Evolutionary conservation across 2,329 filamentous ascomycete species (phyloP).

Genomic region (Volutella citrinella): DNA sequence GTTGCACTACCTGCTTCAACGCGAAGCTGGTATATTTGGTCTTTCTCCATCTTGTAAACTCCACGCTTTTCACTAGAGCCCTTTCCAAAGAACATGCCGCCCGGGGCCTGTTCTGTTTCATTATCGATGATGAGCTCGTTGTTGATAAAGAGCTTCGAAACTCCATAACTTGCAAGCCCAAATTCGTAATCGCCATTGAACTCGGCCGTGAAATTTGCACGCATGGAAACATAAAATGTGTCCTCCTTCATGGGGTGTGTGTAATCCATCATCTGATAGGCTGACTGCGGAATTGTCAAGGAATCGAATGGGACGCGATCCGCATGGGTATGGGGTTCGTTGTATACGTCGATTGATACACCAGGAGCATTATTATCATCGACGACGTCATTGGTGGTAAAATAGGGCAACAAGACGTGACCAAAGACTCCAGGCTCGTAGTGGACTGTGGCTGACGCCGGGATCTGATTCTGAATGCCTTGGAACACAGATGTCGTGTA

Average conservation of each 20-base stretch:
- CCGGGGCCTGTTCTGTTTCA: slow-evolving; percentile 25
- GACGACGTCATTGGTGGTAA: slow-evolving; percentile 5
- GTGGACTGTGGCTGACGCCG: not conserved
- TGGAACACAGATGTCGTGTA: slow-evolving; percentile 30
- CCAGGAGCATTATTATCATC: slow-evolving; percentile 1
- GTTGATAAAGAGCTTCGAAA: slow-evolving; percentile 30
- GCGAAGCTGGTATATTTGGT: slow-evolving; percentile 7
- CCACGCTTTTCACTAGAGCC: slow-evolving; percentile 31
- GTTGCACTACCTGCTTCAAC: slow-evolving; percentile 12
- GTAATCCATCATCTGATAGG: slow-evolving; percentile 26
- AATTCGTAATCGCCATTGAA: slow-evolving; percentile 26
- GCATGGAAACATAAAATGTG: slow-evolving; percentile 21
- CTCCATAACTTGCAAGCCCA: slow-evolving; percentile 30
- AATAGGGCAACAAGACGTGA: slow-evolving; percentile 8
- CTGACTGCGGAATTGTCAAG: slow-evolving; percentile 19
- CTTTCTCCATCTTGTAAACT: slow-evolving; percentile 1
- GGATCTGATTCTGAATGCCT: slow-evolving; percentile 20
- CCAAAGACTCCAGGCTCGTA: slow-evolving; percentile 14
- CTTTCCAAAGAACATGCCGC: slow-evolving; percentile 34
- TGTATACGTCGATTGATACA: slow-evolving; percentile 9
- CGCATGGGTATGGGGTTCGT: slow-evolving; percentile 6
- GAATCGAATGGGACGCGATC: slow-evolving; percentile 16
- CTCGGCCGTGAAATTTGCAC: slow-evolving; percentile 15
- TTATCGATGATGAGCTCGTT: slow-evolving; percentile 31
- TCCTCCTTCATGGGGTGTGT: slow-evolving; percentile 13